A percentile compares a stretch with the other conserved stretches of the same genome.
These are phyloP conservation scores for Sicyos baderoa DNA, from an alignment of 306 rosid species.

Conservation along the genomic window DNA sequence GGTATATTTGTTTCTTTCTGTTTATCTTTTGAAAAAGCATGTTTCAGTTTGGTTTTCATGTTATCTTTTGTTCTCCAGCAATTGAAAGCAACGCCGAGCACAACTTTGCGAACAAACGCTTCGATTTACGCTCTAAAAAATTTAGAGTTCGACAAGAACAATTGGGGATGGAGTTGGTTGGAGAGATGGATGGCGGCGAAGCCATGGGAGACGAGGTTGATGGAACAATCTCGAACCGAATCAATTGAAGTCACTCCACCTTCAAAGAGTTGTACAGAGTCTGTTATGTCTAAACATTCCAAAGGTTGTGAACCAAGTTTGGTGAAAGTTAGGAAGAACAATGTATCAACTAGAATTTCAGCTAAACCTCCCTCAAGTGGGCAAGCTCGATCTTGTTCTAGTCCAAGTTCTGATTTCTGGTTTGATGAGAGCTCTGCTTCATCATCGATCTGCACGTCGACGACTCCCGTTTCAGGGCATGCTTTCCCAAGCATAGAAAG, in stretches of 20 bases:
- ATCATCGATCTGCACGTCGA: slow-evolving; percentile 78
- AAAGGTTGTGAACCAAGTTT: slow-evolving; percentile 41
- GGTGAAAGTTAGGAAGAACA: slow-evolving; percentile 70
- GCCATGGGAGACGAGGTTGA: slow-evolving; percentile 93
- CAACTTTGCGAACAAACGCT: slow-evolving; percentile 30
- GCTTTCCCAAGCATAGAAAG: slow-evolving; percentile 50
- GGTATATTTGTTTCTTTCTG: slow-evolving; percentile 32
- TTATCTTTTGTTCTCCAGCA: slow-evolving; percentile 38
- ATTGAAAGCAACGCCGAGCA: slow-evolving; percentile 52
- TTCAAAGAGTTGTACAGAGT: slow-evolving; percentile 43
- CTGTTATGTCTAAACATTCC: slow-evolving; percentile 33
- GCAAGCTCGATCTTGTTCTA: slow-evolving; percentile 72
- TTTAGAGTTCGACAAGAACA: slow-evolving; percentile 49
- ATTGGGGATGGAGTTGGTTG: slow-evolving; percentile 95
- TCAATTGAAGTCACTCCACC: slow-evolving; percentile 55
- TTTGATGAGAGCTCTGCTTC: slow-evolving; percentile 87
- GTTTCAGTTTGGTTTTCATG: slow-evolving; percentile 5
- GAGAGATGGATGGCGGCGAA: slow-evolving; percentile 99
- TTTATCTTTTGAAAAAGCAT: neutral
- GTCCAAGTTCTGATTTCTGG: slow-evolving; percentile 86
- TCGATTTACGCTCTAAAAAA: slow-evolving; percentile 40
- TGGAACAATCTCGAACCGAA: slow-evolving; percentile 61
- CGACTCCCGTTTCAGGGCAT: slow-evolving; percentile 72
- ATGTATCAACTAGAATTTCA: slow-evolving; percentile 69
- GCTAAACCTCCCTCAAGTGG: slow-evolving; percentile 64